Percentiles rank a stretch among this genome's conserved stretches.
Evolutionary conservation across 2,329 filamentous ascomycete genomes (phyloP).

Genomic region (Coniochaeta sp.): DNA sequence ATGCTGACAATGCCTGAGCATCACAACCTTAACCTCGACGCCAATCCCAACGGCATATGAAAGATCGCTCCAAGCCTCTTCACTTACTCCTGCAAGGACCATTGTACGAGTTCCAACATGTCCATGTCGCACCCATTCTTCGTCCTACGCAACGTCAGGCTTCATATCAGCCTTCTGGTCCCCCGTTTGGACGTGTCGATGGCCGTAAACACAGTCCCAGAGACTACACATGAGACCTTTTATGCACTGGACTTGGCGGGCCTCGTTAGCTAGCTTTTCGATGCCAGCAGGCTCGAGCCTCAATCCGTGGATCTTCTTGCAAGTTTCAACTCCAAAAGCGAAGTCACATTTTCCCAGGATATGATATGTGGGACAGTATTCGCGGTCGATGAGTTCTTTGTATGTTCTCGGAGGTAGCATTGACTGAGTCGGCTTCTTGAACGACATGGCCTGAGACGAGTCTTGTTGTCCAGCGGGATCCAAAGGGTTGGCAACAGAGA

Average conservation of each 20-base stretch:
- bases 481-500: too few species aligned
- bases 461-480: too few species aligned
- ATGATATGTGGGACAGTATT: neutral
- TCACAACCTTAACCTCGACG: too few species aligned
- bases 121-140: neutral
- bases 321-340: neutral
- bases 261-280: neutral
- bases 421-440: neutral
- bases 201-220: neutral
- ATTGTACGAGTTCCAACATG: neutral
- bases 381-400: neutral
- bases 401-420: neutral
- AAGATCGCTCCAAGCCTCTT: too few species aligned
- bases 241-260: neutral
- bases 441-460: too few species aligned
- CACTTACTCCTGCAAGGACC: too few species aligned
- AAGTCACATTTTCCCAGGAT: neutral
- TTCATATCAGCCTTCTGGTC: neutral
- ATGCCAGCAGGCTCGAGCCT: neutral
- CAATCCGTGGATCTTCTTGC: neutral
- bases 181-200: neutral
- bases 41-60: too few species aligned
- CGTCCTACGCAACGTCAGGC: neutral
- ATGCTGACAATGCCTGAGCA: too few species aligned
- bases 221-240: neutral